Base-by-base conservation (phyloP, 2,329 filamentous ascomycete species). In the Diplodia mutila region DNA sequence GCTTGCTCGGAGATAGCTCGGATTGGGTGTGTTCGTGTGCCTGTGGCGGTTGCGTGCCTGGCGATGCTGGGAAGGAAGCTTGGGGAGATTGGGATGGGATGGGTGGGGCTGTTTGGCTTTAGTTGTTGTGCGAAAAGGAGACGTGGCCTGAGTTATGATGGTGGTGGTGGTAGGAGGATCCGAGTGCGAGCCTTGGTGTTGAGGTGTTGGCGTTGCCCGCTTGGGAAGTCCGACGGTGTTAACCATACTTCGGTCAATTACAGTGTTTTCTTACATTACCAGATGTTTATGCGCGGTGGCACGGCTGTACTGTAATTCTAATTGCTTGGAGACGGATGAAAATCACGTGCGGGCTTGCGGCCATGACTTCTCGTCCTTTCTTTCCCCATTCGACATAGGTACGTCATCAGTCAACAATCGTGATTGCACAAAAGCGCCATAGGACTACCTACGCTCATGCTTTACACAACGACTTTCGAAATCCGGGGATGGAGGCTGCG, bases 1-100 rank as follows among this genome's bases (percentile, higher is more conserved):
- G 25, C 11, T 48, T 14, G n/a, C 29, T 63, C 59, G 59, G 59
- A 51, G 59, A 63, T 63, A 52, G 59, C 46, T 63, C 59, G 59
- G 59, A 9, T 46, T 21, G 42, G 42, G 39, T 42, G 14, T 42
- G 18, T n/a, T 18, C 18, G 16, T 42, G n/a, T 5, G 16, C 5
- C 39, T 11, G 42, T 46, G 42, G 42, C 42, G 18, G n/a, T 27
- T 27, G 49, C 23, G 23, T 14, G n/a, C n/a, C 16, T 42, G 42
- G 42, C 11, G 49, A 27, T 14, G 49, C 49, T 52, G 18, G 23
- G 23, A n/a, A 18, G 49, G 23, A 11, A 52, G 49, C 42, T 21
- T 46, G 9, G 42, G 42, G 42, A 46, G 42, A 46, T 46, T 46
- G 42, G 42, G 42, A 46, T 46, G 42, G 42, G 42, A 46, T 46